These are phyloP conservation scores for Leishmania braziliensis DNA, from an alignment of 208 protist species.

Conservation along the genomic window DNA sequence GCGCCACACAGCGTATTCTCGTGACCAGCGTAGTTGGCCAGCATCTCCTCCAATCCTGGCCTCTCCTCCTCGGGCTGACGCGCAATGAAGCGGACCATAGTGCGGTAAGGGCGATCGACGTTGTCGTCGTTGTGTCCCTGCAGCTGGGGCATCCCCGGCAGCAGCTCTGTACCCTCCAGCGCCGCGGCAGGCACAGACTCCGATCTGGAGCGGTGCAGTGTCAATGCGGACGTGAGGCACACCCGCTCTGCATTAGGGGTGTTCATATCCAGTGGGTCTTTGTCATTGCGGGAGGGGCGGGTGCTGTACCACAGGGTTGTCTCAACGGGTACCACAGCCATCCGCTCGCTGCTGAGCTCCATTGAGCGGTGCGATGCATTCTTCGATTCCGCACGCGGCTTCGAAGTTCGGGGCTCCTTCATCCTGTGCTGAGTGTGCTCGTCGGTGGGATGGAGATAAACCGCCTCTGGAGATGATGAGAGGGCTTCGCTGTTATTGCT, in stretches of 20 bases:
- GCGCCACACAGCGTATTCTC: conserved; percentile 69
- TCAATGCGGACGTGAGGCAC: not conserved
- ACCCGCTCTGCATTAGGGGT: conserved; percentile 26
- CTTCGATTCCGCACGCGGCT: not conserved
- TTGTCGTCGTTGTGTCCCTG: conserved; percentile 53
- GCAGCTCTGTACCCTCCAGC: conserved; percentile 76
- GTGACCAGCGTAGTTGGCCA: conserved; percentile 64
- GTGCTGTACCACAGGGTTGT: conserved; percentile 31
- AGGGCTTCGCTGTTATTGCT: not conserved
- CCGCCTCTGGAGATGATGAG: not conserved
- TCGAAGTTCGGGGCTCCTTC: conserved; percentile 10
- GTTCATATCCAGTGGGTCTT: conserved; percentile 34
- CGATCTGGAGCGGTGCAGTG: conserved; percentile 2
- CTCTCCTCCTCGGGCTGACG: conserved; percentile 49
- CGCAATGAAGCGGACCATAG: conserved; percentile 71
- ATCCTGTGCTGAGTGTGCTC: conserved; percentile 22
- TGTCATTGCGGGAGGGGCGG: conserved; percentile 23
- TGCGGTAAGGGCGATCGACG: conserved; percentile 50
- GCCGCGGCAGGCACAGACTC: not conserved
- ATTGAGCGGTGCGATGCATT: conserved; percentile 1
- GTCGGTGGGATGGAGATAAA: conserved; percentile 6
- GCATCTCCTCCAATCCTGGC: conserved; percentile 48
- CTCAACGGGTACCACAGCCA: not conserved
- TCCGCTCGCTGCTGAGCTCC: not conserved
- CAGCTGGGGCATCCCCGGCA: conserved; percentile 62